Base-by-base conservation (phyloP, 495 filamentous ascomycete genomes). In the Usnea hakonensis region DNA sequence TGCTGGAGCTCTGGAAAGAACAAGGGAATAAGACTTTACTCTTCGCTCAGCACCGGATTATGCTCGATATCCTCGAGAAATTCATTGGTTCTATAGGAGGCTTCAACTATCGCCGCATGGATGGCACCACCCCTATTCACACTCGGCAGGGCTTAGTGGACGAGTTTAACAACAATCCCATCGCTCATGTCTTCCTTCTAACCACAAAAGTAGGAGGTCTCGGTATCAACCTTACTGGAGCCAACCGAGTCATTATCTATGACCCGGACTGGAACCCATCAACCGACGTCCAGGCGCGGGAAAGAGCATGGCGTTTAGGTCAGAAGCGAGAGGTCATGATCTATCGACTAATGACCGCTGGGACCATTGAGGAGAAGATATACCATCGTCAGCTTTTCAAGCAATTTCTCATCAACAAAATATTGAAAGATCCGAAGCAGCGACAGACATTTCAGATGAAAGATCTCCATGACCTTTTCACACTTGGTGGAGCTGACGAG, bases 181-280 rank as follows among this genome's bases (percentile, higher is more conserved):
- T 88, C 43, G 73, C 95, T 28, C 85, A 97, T 67, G 84, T 97
- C 5, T 97, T 98, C 73, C 77, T 98, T 28, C 79, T 97, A 14
- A 97, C 94, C 0, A 97, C 94, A 6, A 93, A 91, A 70, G 95
- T 97, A 33, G 94, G 94, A 37, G 94, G 94, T 1, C 80, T 98
- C 38, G 94, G 94, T 7, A 84, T 96, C 53, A 98, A 98, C 67
- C 76, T 98, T 17, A 97, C 94, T 10, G 93, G 94, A 7, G 94
- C 94, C 1, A 89, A 95, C 72, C 87, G 94, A 30, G 91, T 98
- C 59, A 95, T 98, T 70, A 96, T 98, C 59, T 98, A 89, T 65
- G 94, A 98, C 69, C 94, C 94, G 0, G 93, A 98, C 71, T 98
- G 94, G 94, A 97, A 98, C 72, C 91, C 90, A 13, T 94, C 90